Percentiles rank a stretch among this genome's conserved stretches.
phyloP scores from a whole-genome alignment of 768 basidiomycete genomes.

The Boletus patriciae region DNA sequence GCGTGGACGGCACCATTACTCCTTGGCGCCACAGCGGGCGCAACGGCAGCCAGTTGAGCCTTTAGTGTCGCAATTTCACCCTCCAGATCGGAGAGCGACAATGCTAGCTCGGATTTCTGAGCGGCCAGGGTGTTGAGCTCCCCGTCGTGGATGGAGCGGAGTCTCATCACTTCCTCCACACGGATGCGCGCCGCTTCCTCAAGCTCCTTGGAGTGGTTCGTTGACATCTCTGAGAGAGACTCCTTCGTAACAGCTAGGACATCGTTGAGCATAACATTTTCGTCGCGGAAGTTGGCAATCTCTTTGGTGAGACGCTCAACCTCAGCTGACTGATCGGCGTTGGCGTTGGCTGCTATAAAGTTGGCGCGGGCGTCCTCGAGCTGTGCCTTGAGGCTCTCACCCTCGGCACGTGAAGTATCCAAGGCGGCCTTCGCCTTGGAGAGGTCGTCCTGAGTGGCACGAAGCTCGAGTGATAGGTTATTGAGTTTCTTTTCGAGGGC shows the following conservation, averaged over 20 bases:
- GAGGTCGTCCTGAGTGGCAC: conserved; percentile 83
- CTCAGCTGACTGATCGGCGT: conserved; percentile 54
- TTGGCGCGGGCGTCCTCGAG: conserved; percentile 60
- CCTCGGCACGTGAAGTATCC: conserved; percentile 52
- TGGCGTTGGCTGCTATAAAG: conserved; percentile 40
- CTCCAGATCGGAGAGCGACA: conserved; percentile 70
- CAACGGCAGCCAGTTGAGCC: conserved; percentile 52
- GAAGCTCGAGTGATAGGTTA: conserved; percentile 67
- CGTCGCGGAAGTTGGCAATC: conserved; percentile 63
- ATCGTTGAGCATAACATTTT: conserved; percentile 63
- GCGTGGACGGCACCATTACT: conserved; percentile 49
- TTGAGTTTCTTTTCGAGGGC: conserved; percentile 62
- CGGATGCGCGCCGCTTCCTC: conserved; percentile 71
- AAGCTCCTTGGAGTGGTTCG: conserved; percentile 69
- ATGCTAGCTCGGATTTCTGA: conserved; percentile 62
- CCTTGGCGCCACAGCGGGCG: conserved; percentile 49
- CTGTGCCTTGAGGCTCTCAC: conserved; percentile 57
- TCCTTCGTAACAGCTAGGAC: conserved; percentile 67
- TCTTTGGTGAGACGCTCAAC: conserved; percentile 57
- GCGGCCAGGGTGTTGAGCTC: conserved; percentile 55
- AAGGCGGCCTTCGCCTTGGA: conserved; percentile 66
- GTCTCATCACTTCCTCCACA: conserved; percentile 66
- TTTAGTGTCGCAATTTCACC: conserved; percentile 70
- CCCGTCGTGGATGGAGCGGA: conserved; percentile 58
- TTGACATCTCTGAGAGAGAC: conserved; percentile 67